Conservation (phyloP, 495 filamentous ascomycete genomes). For the Hyaloscypha variabilis region DNA sequence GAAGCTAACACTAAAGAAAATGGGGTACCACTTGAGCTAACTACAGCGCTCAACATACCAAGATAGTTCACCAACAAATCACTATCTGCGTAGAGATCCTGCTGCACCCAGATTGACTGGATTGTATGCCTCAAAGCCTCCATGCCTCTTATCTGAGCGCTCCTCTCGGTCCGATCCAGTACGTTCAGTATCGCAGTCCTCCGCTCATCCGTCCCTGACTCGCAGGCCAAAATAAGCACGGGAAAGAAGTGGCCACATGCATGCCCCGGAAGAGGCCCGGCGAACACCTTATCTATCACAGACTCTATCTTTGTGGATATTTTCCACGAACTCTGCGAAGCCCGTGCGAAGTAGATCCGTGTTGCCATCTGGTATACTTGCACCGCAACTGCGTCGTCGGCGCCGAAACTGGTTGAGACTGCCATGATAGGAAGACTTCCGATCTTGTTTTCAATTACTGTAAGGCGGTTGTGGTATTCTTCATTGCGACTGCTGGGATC, state of each 20-base stretch:
- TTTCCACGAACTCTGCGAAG: constrained; percentile 24
- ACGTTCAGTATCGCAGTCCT: constrained; percentile 28
- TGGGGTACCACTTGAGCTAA: constrained; percentile 18
- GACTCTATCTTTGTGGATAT: constrained; percentile 17
- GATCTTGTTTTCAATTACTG: constrained; percentile 25
- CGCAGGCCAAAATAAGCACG: constrained; percentile 32
- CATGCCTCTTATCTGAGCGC: constrained; percentile 19
- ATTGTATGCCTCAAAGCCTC: constrained; percentile 20
- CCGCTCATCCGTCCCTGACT: constrained; percentile 31
- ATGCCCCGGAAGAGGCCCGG: constrained; percentile 10
- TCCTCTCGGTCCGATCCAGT: constrained; percentile 28
- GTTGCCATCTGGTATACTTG: constrained; percentile 27
- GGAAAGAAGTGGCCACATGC: constrained; percentile 30
- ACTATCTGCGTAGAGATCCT: constrained; percentile 30
- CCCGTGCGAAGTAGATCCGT: constrained; percentile 30
- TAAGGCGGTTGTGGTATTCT: constrained; percentile 28
- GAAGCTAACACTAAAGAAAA: constrained; percentile 9
- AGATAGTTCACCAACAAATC: constrained; percentile 26
- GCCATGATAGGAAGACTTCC: constrained; percentile 22
- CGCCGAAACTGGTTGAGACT: constrained; percentile 7
- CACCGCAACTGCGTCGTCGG: constrained; percentile 15
- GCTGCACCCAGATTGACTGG: constrained; percentile 31
- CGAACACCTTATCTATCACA: constrained; percentile 21
- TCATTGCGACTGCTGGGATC: constrained; percentile 22
- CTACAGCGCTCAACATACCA: constrained; percentile 19